Conservation (phyloP, 768 basidiomycete genomes). For the Boletus eberwhitei region DNA sequence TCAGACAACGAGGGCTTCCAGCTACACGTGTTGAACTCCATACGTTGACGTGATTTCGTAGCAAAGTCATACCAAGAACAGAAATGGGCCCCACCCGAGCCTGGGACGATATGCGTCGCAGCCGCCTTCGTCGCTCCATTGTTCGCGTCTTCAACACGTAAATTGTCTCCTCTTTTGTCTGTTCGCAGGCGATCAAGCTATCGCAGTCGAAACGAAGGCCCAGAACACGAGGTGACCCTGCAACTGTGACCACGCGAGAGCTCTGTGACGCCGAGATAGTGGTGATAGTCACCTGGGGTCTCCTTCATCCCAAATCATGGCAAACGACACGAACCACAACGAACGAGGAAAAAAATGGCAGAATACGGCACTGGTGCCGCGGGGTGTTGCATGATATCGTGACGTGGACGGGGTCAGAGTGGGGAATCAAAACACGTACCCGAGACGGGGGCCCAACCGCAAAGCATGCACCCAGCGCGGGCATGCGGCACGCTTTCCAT, state of each 20-base stretch:
- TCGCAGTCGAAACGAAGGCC: conserved; percentile 5
- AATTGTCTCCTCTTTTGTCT: conserved; percentile 1
- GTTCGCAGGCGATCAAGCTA: conserved; percentile 5
- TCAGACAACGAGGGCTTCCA: not conserved
- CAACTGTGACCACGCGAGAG: conserved; percentile 19
- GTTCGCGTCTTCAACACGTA: conserved; percentile 16
- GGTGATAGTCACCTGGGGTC: conserved; percentile 9
- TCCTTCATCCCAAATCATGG: not conserved
- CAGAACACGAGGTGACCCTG: conserved; percentile 26
- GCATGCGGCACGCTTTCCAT: conserved; percentile 31
- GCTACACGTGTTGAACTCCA: conserved; percentile 19
- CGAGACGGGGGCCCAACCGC: conserved; percentile 8
- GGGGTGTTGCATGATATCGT: conserved; percentile 3
- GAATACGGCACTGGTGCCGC: conserved; percentile 3
- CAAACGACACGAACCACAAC: not conserved
- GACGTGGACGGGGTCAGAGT: conserved; percentile 12
- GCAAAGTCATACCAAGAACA: not conserved
- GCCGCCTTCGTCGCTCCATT: not conserved
- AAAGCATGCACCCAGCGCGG: conserved; percentile 19
- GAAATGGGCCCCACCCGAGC: not conserved
- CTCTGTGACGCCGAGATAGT: conserved; percentile 21
- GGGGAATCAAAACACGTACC: conserved; percentile 11
- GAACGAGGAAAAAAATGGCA: not conserved
- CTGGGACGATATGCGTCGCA: not conserved
- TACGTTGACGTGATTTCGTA: conserved; percentile 14